phyloP scores from a whole-genome alignment of 2,329 filamentous ascomycete species.

The Fusarium albidum region DNA sequence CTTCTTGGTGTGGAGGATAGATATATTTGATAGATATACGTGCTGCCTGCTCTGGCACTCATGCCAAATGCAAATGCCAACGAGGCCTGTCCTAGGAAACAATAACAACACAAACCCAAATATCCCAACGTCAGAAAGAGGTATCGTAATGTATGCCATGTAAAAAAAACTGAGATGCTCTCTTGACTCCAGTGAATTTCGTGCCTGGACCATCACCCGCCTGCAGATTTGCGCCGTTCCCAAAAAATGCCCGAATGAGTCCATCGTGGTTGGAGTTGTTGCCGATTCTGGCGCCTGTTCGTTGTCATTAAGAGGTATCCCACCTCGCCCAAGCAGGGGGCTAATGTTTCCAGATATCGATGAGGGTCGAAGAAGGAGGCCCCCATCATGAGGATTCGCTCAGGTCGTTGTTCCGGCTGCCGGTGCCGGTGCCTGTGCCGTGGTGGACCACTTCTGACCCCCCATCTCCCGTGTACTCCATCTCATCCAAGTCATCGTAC shows the following conservation, averaged over 20 bases:
- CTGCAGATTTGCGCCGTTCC: constrained; percentile 35
- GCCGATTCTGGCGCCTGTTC: constrained; percentile 26
- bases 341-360: constrained; percentile 8
- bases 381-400: constrained; percentile 40
- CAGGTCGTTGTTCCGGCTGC: constrained; percentile 37
- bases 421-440: constrained; percentile 40
- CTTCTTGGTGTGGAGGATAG: constrained; percentile 18
- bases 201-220: constrained; percentile 31
- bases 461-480: constrained; percentile 40
- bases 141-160: constrained; percentile 38
- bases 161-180: constrained; percentile 29
- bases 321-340: constrained; percentile 2
- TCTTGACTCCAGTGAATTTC: constrained; percentile 36
- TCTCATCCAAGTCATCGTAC: constrained; percentile 37
- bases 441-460: constrained; percentile 40
- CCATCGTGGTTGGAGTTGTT: constrained; percentile 28
- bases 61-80: neutral
- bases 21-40: neutral
- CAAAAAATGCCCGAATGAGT: constrained; percentile 23
- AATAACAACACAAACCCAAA: constrained; percentile 20
- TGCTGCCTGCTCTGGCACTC: constrained; percentile 4
- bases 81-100: constrained; percentile 10
- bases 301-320: constrained; percentile 35
- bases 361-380: constrained; percentile 2
- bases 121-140: constrained; percentile 30